Evolutionary conservation across 306 rosid species (phyloP).

Genomic region (Citrullus amarus): DNA sequence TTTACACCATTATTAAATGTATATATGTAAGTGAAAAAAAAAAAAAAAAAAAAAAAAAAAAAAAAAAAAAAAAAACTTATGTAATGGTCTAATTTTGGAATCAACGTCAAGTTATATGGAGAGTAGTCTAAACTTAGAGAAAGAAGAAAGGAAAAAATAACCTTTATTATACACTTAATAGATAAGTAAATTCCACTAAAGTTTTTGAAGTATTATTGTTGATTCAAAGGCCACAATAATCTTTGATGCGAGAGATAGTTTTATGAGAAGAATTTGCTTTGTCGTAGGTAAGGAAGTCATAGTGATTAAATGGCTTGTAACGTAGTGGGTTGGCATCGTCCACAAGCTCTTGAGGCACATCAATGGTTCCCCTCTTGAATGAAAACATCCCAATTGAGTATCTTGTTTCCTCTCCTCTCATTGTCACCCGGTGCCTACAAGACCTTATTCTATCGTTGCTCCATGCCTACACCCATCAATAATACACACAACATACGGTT

Average conservation of each 20-base stretch:
- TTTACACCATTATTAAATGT: no score
- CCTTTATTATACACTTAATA: no score
- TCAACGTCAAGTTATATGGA: no score
- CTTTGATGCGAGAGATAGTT: conserved; percentile 18
- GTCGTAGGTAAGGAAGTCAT: conserved; percentile 13
- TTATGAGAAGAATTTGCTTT: not conserved
- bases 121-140: no score
- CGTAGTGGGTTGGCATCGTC: conserved; percentile 20
- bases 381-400: conserved; percentile 21
- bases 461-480: conserved; percentile 13
- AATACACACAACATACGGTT: no score
- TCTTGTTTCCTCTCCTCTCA: conserved; percentile 9
- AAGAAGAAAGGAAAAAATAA: no score
- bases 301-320: conserved; percentile 23
- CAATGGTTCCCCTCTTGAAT: conserved; percentile 13
- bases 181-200: no score
- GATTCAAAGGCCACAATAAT: conserved; percentile 20
- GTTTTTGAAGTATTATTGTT: not conserved
- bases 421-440: conserved; percentile 15
- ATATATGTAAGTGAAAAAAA: no score
- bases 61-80: no score
- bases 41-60: not conserved
- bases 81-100: no score
- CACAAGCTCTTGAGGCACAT: conserved; percentile 27
- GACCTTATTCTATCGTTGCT: conserved; percentile 22